Evolutionary conservation across 1,284 basidiomycete genomes (phyloP).

Genomic region (Mycosarcoma maydis): DNA sequence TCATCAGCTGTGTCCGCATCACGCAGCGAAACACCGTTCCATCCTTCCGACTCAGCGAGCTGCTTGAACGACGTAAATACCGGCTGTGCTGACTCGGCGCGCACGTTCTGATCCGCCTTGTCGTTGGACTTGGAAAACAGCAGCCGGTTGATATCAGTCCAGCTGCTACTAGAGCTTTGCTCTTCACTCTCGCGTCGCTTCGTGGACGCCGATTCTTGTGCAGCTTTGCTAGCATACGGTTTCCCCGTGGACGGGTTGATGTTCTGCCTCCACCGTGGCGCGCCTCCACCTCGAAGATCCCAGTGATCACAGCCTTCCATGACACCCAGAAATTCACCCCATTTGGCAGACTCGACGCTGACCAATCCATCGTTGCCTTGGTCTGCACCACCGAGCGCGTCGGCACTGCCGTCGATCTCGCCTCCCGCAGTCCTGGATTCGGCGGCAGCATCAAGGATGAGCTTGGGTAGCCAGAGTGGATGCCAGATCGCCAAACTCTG

Average conservation of each 20-base stretch:
- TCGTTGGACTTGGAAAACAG: slow-evolving; percentile 43
- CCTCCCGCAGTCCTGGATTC: slow-evolving; percentile 62
- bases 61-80: slow-evolving; percentile 27
- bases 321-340: slow-evolving; percentile 76
- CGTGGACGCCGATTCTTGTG: slow-evolving; percentile 11
- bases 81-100: slow-evolving; percentile 10
- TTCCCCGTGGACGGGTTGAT: slow-evolving; percentile 60
- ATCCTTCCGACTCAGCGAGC: slow-evolving; percentile 24
- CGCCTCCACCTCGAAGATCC: slow-evolving; percentile 86
- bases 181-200: slow-evolving; percentile 9
- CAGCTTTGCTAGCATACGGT: slow-evolving; percentile 34
- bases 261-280: slow-evolving; percentile 62
- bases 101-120: slow-evolving; percentile 1
- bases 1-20: slow-evolving; percentile 29
- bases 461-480: slow-evolving; percentile 95
- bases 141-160: slow-evolving; percentile 58
- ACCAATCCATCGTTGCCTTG: slow-evolving; percentile 97
- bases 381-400: slow-evolving; percentile 69
- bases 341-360: slow-evolving; percentile 72
- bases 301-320: slow-evolving; percentile 95
- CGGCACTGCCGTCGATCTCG: slow-evolving; percentile 62
- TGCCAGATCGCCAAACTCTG: slow-evolving; percentile 83
- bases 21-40: slow-evolving; percentile 39
- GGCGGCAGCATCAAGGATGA: slow-evolving; percentile 80
- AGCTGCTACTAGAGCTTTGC: slow-evolving; percentile 22